phyloP scores from a whole-genome alignment of 305 asterid genomes.

The Ilex paraguariensis region DNA sequence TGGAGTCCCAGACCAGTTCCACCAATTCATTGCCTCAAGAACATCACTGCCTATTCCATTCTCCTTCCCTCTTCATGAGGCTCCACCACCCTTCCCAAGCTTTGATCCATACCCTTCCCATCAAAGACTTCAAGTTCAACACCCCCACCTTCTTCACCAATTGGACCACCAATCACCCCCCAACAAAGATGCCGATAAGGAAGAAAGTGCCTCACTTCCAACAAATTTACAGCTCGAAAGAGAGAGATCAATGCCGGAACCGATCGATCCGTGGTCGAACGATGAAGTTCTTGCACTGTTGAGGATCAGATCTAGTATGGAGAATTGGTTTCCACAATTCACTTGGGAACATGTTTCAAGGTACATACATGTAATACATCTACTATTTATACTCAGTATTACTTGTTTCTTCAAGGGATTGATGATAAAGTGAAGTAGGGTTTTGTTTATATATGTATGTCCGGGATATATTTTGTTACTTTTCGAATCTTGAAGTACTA shows the following conservation, averaged over 20 bases:
- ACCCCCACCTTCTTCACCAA: constrained; percentile 10
- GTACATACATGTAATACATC: constrained; percentile 16
- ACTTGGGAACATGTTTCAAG: constrained; percentile 68
- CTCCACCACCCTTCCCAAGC: constrained; percentile 15
- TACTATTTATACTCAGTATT: too few species aligned
- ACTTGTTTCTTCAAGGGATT: too few species aligned
- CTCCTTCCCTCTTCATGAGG: constrained; percentile 31
- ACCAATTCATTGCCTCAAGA: constrained; percentile 45
- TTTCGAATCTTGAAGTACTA: too few species aligned
- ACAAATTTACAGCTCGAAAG: constrained; percentile 16
- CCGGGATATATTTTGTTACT: too few species aligned
- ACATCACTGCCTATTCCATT: constrained; percentile 33
- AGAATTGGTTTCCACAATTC: constrained; percentile 52
- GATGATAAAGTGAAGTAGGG: too few species aligned
- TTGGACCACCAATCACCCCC: constrained; percentile 11
- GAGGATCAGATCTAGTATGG: constrained; percentile 56
- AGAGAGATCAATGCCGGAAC: constrained; percentile 18
- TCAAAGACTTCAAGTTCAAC: constrained; percentile 7
- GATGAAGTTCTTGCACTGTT: constrained; percentile 54
- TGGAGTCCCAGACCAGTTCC: constrained; percentile 49
- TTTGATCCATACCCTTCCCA: constrained; percentile 33
- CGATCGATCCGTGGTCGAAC: constrained; percentile 39
- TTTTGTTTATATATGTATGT: too few species aligned
- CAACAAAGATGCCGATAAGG: neutral
- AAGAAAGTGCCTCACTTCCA: constrained; percentile 7